Conservation (phyloP, 306 rosid genomes). For the Hippophae rhamnoides region DNA sequence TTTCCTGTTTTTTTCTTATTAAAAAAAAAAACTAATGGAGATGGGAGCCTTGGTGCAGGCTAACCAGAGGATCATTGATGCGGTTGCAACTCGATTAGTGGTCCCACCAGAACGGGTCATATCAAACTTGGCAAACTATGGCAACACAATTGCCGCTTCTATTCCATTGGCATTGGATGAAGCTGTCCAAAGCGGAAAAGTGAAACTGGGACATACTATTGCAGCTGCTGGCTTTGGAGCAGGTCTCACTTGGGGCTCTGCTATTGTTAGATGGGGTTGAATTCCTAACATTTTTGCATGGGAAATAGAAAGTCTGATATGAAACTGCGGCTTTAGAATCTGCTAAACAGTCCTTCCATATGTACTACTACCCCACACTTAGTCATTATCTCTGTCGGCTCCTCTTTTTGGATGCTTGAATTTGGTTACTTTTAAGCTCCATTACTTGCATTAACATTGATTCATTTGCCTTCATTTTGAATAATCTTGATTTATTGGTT, state of each 20-base stretch:
- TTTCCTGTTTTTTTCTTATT: too few species aligned
- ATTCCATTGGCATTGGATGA: slow-evolving; percentile 91
- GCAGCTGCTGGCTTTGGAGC: slow-evolving; percentile 96
- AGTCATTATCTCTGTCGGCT: too few species aligned
- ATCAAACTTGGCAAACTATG: slow-evolving; percentile 82
- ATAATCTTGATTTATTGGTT: too few species aligned
- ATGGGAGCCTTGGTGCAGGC: slow-evolving; percentile 46
- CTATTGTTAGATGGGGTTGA: slow-evolving; percentile 81
- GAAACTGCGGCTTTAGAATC: slow-evolving; percentile 6
- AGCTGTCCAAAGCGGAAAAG: slow-evolving; percentile 74
- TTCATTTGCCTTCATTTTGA: too few species aligned
- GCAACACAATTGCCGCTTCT: slow-evolving; percentile 93
- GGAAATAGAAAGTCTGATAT: not conserved
- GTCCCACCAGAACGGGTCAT: slow-evolving; percentile 72
- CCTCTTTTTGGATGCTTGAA: too few species aligned
- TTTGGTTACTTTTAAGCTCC: too few species aligned
- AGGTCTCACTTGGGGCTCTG: slow-evolving; percentile 93
- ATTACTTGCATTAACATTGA: too few species aligned
- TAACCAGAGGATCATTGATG: slow-evolving; percentile 85
- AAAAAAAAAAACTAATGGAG: too few species aligned
- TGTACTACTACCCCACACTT: too few species aligned
- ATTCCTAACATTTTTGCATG: slow-evolving; percentile 2
- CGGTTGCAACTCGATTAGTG: slow-evolving; percentile 70
- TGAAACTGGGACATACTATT: slow-evolving; percentile 68
- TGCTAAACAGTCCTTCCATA: too few species aligned